phyloP scores from a whole-genome alignment of 345 rosid species.

The Brassica incana region DNA sequence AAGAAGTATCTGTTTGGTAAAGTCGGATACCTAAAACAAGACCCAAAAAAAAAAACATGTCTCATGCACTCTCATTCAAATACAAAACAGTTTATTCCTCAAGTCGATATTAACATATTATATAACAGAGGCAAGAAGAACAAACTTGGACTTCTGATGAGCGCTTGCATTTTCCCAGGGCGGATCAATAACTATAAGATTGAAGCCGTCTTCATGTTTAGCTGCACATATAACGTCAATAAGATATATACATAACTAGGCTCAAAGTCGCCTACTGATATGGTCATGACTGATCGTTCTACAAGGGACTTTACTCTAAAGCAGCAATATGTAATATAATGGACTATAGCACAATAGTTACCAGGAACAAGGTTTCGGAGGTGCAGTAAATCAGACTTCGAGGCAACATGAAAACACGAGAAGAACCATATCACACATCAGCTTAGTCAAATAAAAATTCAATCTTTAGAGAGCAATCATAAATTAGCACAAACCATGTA shows the following conservation, averaged over 20 bases:
- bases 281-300: neutral
- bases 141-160: constrained; percentile 71
- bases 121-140: constrained; percentile 4
- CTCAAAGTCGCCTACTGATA: neutral
- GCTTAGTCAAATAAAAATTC: neutral
- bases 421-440: constrained; percentile 12
- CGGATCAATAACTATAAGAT: constrained; percentile 79
- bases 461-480: constrained; percentile 11
- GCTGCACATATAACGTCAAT: constrained; percentile 44
- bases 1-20: constrained; percentile 79
- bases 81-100: neutral
- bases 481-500: constrained; percentile 58
- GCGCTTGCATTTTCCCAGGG: constrained; percentile 97
- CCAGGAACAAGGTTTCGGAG: constrained; percentile 80
- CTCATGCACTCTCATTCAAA: neutral
- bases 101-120: neutral
- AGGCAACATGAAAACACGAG: constrained; percentile 31
- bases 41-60: constrained; percentile 7
- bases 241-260: constrained; percentile 8
- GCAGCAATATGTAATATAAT: neutral
- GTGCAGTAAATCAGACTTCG: constrained; percentile 82
- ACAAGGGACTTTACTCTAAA: neutral
- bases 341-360: constrained; percentile 41
- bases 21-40: constrained; percentile 67
- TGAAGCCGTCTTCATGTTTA: constrained; percentile 56